Evolutionary conservation across 371 early-diverging fungal species (phyloP), one percentile per base, ranked within the genome.

Genomic region (Lichtheimia hyalospora): DNA sequence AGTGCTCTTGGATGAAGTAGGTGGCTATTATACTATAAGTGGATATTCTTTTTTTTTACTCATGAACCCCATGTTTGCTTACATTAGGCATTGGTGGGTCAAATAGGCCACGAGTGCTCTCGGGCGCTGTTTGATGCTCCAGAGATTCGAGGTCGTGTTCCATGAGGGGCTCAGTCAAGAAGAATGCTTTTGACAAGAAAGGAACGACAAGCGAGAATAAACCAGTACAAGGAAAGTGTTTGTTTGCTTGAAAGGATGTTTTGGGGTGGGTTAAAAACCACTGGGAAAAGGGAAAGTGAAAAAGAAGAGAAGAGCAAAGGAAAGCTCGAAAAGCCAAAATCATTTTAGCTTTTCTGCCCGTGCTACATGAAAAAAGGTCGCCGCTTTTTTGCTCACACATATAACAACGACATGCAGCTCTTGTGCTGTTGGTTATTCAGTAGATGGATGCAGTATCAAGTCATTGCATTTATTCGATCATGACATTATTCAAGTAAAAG

Each of bases 51-150:
- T n/a, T n/a, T n/a, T n/a, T n/a, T n/a, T n/a, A n/a, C n/a, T n/a
- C n/a, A n/a, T n/a, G n/a, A n/a, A n/a, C n/a, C n/a, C n/a, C n/a
- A n/a, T n/a, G n/a, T n/a, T 21, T 46, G 43, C 57, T 61, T 73
- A 68, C 68, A 49, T 58, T 64, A 23, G 63, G 67, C 54, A 63
- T 69, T 25, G 70, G 74, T 28, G 70, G 48, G 71, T 81, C 81
- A 65, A 81, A 81, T 48, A 81, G 64, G 48, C 81, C 81, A 49
- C 81, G 68, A 41, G 80, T 80, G 54, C 77, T 77, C 63, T 81
- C 81, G 16, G 81, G 81, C 39, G 81, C 81, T 16, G 81, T 77
- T 68, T 81, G 77, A n/a, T 81, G 77, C 55, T 77, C 74, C 65
- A 74, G 42, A 20, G 73, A 67, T 55, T 76, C 77, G 64, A 71